A percentile compares a stretch with the other conserved stretches of the same genome.
These are phyloP conservation scores for Trifolium fragiferum DNA, from an alignment of 306 rosid genomes.

Conservation along the genomic window DNA sequence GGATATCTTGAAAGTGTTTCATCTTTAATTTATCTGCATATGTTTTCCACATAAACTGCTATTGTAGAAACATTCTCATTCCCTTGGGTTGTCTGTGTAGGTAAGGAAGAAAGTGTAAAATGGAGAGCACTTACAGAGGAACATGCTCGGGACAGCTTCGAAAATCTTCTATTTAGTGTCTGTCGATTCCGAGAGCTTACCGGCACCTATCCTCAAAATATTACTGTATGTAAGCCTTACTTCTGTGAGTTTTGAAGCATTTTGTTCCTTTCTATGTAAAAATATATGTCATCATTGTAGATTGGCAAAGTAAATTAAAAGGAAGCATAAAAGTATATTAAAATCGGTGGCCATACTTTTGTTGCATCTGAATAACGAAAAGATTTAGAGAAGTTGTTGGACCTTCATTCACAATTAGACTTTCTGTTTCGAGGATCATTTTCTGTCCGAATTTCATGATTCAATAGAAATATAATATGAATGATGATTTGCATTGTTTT, in stretches of 20 bases:
- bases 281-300: background rate
- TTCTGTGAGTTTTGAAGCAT: conserved; percentile 5
- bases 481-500: conserved; percentile 2
- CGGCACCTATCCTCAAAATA: conserved; percentile 78
- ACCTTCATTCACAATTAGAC: background rate
- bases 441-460: background rate
- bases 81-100: conserved; percentile 48
- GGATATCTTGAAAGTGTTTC: conserved; percentile 13
- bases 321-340: background rate
- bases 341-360: background rate
- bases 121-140: conserved; percentile 91
- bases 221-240: conserved; percentile 66
- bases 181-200: conserved; percentile 95
- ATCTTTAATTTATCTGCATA: conserved; percentile 27
- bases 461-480: conserved; percentile 19
- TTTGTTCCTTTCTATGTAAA: conserved; percentile 24
- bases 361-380: background rate
- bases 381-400: background rate
- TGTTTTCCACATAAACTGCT: conserved; percentile 10
- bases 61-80: conserved; percentile 1
- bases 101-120: conserved; percentile 66
- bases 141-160: conserved; percentile 97
- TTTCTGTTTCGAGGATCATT: background rate
- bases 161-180: conserved; percentile 89
- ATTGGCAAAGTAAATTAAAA: conserved; percentile 8